phyloP scores from a whole-genome alignment of 176 grass and related monocot genomes.

The Urochloa ruziziensis region DNA sequence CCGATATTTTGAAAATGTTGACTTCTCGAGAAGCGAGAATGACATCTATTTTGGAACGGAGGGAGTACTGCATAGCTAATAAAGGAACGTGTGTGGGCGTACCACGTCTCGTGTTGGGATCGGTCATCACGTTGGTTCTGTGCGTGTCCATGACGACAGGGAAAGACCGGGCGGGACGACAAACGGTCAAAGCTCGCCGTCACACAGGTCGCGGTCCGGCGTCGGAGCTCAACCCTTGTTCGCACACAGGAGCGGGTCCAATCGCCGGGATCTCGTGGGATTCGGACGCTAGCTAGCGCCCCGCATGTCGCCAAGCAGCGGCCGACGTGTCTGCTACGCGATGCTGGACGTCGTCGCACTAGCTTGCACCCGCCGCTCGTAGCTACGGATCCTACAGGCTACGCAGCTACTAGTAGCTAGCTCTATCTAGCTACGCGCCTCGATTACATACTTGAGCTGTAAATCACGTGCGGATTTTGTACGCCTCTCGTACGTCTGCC shows the following conservation, averaged over 20 bases:
- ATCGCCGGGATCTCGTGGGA: slow-evolving; percentile 37
- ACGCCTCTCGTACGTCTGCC: neutral
- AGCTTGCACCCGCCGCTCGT: neutral
- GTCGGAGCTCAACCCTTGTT: neutral
- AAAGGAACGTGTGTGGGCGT: neutral
- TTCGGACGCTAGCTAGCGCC: slow-evolving; percentile 19
- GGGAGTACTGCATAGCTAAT: no score
- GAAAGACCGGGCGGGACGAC: neutral
- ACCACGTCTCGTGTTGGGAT: neutral
- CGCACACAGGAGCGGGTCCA: neutral
- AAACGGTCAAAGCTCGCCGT: slow-evolving; percentile 16
- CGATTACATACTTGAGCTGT: neutral
- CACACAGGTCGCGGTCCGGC: neutral
- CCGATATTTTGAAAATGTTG: no score
- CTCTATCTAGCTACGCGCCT: neutral
- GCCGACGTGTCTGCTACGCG: neutral
- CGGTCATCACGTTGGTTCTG: neutral
- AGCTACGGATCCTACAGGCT: no score
- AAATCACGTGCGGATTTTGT: slow-evolving; percentile 23
- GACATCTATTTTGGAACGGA: no score
- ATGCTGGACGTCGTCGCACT: neutral
- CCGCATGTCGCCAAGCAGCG: neutral
- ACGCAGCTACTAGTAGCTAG: no score
- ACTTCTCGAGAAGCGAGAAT: no score
- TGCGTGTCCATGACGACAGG: neutral